A percentile compares a stretch with the other conserved stretches of the same genome.
Evolutionary conservation across 495 filamentous ascomycete species (phyloP).

Genomic region (Neurospora sp.): DNA sequence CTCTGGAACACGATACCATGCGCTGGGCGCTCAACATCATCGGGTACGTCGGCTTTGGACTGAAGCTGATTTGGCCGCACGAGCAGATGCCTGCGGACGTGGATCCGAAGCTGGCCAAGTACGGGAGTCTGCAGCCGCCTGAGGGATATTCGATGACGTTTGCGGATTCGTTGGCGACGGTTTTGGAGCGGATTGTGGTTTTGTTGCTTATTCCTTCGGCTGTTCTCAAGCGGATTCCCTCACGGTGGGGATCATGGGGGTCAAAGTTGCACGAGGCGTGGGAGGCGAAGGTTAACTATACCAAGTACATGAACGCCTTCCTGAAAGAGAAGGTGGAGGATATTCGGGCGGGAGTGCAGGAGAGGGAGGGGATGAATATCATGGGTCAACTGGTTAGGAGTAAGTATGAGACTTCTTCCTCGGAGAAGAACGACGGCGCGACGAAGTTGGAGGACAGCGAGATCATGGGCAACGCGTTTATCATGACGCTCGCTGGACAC

Average conservation of each 20-base stretch:
- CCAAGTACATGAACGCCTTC: constrained; percentile 55
- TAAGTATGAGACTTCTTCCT: constrained; percentile 23
- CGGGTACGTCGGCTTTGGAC: constrained; percentile 55
- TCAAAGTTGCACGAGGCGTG: constrained; percentile 20
- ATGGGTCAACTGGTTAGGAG: constrained; percentile 48
- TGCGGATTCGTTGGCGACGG: constrained; percentile 37
- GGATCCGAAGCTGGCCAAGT: constrained; percentile 31
- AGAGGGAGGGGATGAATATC: constrained; percentile 49
- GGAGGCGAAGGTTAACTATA: constrained; percentile 47
- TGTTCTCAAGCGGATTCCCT: constrained; percentile 27
- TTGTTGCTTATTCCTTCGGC: constrained; percentile 41
- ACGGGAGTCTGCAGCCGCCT: constrained; percentile 32
- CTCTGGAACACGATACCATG: constrained; percentile 50
- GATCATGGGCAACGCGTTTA: constrained; percentile 61
- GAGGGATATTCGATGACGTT: constrained; percentile 52
- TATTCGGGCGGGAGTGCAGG: constrained; percentile 32
- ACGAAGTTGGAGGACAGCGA: constrained; percentile 41
- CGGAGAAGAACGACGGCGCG: constrained; percentile 2
- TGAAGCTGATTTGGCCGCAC: constrained; percentile 46
- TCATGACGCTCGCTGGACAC: constrained; percentile 63
- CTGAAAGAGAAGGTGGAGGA: constrained; percentile 43
- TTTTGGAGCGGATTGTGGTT: constrained; percentile 45
- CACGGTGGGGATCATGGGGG: neutral
- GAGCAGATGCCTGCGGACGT: constrained; percentile 28
- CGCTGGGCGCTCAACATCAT: constrained; percentile 57